A percentile compares a stretch with the other conserved stretches of the same genome.
Evolutionary conservation across 345 rosid species (phyloP).

Genomic region (Arabidopsis arenosa): DNA sequence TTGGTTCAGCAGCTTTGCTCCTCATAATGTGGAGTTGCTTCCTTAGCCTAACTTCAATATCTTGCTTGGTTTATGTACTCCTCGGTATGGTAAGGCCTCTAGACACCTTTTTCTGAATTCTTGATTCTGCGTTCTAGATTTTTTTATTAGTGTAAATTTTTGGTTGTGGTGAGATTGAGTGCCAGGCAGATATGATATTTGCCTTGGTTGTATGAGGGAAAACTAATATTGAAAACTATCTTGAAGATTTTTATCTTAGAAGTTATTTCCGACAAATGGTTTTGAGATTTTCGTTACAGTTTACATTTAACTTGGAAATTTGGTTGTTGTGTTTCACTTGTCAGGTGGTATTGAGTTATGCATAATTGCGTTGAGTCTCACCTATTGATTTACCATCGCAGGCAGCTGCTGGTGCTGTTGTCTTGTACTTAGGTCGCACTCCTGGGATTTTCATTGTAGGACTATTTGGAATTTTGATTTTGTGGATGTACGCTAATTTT

Average conservation of each 20-base stretch:
- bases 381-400: constrained; percentile 46
- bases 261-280: neutral
- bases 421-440: constrained; percentile 82
- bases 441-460: constrained; percentile 97
- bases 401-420: constrained; percentile 91
- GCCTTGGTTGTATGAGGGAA: constrained; percentile 1
- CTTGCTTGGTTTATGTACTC: constrained; percentile 86
- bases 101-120: neutral
- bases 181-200: neutral
- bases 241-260: neutral
- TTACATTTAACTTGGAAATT: neutral
- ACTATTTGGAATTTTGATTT: constrained; percentile 73
- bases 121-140: neutral
- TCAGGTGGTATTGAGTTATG: neutral
- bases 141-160: neutral
- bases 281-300: neutral
- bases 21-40: constrained; percentile 97
- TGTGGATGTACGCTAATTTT: constrained; percentile 99
- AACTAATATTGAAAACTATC: neutral
- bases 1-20: constrained; percentile 87
- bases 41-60: constrained; percentile 85
- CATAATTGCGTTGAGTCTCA: constrained; percentile 18
- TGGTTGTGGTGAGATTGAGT: neutral
- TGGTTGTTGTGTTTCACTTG: neutral
- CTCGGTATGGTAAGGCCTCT: constrained; percentile 77